phyloP scores from a whole-genome alignment of 2,329 filamentous ascomycete species.

The Trichocomaceae sp. region DNA sequence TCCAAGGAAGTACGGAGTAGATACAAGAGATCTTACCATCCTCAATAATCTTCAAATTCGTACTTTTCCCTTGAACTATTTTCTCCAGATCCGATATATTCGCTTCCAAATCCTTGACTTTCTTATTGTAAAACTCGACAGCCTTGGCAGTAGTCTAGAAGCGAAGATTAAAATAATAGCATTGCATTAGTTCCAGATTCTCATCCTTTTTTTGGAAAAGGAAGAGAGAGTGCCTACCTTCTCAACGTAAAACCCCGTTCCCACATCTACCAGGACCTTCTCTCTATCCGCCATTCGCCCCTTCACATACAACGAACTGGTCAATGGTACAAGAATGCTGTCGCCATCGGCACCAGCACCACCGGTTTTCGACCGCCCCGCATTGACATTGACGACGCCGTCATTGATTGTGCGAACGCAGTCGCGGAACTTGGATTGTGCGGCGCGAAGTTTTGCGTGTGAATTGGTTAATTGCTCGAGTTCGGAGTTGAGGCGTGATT shows the following conservation, averaged over 20 bases:
- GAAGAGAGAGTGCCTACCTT: conserved; percentile 55
- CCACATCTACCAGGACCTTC: conserved; percentile 82
- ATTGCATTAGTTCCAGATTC: not conserved
- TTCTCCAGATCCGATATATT: conserved; percentile 63
- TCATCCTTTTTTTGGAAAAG: not conserved
- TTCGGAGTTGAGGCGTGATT: conserved; percentile 94
- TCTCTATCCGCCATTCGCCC: conserved; percentile 68
- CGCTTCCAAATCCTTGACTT: conserved; percentile 58
- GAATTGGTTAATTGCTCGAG: conserved; percentile 89
- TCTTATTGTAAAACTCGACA: conserved; percentile 59
- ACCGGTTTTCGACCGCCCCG: conserved; percentile 26
- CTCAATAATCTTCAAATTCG: conserved; percentile 79
- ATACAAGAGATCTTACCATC: conserved; percentile 55
- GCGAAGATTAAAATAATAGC: not conserved
- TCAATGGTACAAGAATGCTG: conserved; percentile 80
- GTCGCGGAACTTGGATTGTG: conserved; percentile 86
- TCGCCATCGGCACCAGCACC: conserved; percentile 26
- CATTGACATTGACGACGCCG: conserved; percentile 48
- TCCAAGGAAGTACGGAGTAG: conserved; percentile 1
- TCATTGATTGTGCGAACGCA: conserved; percentile 71
- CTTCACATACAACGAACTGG: conserved; percentile 88
- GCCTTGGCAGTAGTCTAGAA: conserved; percentile 51
- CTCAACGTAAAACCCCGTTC: conserved; percentile 90
- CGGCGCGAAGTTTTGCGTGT: conserved; percentile 80
- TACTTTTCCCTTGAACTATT: conserved; percentile 68